phyloP scores from a whole-genome alignment of 1,284 basidiomycete genomes.

The Hypsizygus ulmarius region DNA sequence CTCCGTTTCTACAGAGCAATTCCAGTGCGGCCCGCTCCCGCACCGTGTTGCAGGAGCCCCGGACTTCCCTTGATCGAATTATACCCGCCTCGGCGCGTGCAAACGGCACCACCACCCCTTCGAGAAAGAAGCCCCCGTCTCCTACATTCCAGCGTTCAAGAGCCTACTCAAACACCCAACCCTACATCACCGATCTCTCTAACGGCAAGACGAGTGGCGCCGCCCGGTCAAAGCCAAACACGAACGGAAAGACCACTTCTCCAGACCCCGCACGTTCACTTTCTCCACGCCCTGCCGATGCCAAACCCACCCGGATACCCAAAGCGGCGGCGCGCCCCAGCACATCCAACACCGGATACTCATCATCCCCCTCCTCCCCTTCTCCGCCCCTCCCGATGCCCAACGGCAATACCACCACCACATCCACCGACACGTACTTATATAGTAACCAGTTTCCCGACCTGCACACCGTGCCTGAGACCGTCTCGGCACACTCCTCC shows the following conservation, averaged over 20 bases:
- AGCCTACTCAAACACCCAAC: conserved; percentile 67
- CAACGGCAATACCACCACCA: conserved; percentile 14
- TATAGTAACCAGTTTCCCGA: conserved; percentile 33
- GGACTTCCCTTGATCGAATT: conserved; percentile 17
- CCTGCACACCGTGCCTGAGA: conserved; percentile 21
- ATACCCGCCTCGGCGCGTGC: conserved; percentile 18
- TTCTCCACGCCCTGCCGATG: conserved; percentile 27
- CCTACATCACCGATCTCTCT: conserved; percentile 38
- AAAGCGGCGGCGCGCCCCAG: conserved; percentile 24
- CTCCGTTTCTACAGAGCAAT: conserved; percentile 20
- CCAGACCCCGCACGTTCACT: conserved; percentile 21
- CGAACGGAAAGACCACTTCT: conserved; percentile 17
- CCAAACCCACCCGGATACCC: conserved; percentile 41
- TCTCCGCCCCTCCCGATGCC: conserved; percentile 18
- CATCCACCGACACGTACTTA: conserved; percentile 26
- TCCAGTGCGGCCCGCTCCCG: conserved; percentile 13
- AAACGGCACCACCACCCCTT: conserved; percentile 18
- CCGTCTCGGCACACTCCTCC: conserved; percentile 20
- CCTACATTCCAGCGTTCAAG: conserved; percentile 40
- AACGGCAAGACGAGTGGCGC: conserved; percentile 20
- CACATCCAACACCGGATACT: conserved; percentile 7
- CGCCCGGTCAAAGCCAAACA: conserved; percentile 28
- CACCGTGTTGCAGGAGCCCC: conserved; percentile 21
- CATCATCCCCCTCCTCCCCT: conserved; percentile 13
- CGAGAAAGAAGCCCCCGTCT: conserved; percentile 20